Conservation (phyloP, 805 yeast species). For the Candida jianshihensis region DNA sequence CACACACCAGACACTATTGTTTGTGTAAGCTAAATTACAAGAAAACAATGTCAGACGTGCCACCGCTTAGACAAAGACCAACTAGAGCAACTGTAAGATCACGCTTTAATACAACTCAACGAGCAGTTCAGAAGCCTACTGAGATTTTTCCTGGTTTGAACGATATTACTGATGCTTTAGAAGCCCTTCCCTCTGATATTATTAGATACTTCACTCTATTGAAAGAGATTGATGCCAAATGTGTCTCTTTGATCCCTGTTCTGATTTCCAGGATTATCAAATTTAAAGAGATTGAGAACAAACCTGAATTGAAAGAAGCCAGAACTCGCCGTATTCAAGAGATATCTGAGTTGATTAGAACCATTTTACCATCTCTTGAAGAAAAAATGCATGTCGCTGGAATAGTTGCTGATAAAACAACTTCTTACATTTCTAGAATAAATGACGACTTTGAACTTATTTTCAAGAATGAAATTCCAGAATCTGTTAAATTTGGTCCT, state of each 20-base stretch:
- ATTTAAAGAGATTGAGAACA: slow-evolving; percentile 33
- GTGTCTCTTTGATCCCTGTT: slow-evolving; percentile 66
- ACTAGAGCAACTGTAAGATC: slow-evolving; percentile 23
- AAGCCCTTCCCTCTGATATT: slow-evolving; percentile 80
- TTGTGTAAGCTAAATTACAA: background rate
- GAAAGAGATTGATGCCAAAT: slow-evolving; percentile 93
- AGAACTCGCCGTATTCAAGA: slow-evolving; percentile 25
- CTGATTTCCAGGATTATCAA: slow-evolving; percentile 47
- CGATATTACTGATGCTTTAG: slow-evolving; percentile 85
- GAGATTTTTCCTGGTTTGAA: slow-evolving; percentile 78
- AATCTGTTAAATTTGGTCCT: slow-evolving; percentile 67
- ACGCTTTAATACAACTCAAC: background rate
- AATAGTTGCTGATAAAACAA: slow-evolving; percentile 73
- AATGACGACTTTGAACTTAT: slow-evolving; percentile 78
- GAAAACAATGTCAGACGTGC: slow-evolving; percentile 15
- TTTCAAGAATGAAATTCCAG: slow-evolving; percentile 75
- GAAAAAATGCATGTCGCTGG: slow-evolving; percentile 97
- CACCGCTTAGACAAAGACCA: slow-evolving; percentile 30
- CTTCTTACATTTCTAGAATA: slow-evolving; percentile 61
- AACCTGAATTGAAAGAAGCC: slow-evolving; percentile 5
- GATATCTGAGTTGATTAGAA: slow-evolving; percentile 41
- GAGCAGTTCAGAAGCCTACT: slow-evolving; percentile 17
- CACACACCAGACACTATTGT: background rate
- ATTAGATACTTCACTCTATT: slow-evolving; percentile 79
- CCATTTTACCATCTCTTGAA: slow-evolving; percentile 85